Base-by-base conservation (phyloP, 208 protist species). In the Phytomonas sp. region DNA sequence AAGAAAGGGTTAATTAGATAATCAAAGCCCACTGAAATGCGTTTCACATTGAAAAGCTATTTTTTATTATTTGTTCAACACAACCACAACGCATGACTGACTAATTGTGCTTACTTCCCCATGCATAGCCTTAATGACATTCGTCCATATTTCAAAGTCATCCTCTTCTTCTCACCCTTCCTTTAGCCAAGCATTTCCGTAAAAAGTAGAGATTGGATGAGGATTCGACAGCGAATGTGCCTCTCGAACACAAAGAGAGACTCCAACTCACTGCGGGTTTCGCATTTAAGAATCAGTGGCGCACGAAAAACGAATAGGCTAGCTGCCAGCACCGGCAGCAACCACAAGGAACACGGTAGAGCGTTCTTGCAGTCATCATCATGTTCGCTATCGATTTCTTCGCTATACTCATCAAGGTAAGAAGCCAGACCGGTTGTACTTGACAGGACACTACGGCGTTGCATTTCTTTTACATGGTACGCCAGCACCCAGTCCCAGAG, bases 401-500 rank as follows among this genome's bases (percentile, higher is more conserved):
- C 63, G 31, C 2, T 56, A 26, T 56, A 56, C 6, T 56, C 46
- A 23, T 26, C 23, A 6, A 56, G 46, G 23, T 6, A 20, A 56
- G 46, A 26, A 29, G 81, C 71, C 36, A 84, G 66, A 0, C 80
- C 83, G 17, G 81, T 67, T 5, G 73, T 59, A 11, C 46, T 51
- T 20, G 83, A 82, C 0, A 93, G 80, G 0, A 77, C 31, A 64
- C 75, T 84, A 67, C 77, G 80, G 3, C 70, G 70, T 63, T 74
- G 67, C 75, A 93, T 81, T 72, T 94, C 87, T 2, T 79, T 74
- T 37, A 90, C 65, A 68, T 96, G 88, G 71, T 86, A 92, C 30
- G 86, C 82, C 13, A 93, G 67, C 67, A 96, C 60, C 60, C 92
- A 53, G 70, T 96, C 91, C 89, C 89, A 96, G 29, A 94, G 82